Base-by-base conservation (phyloP, 768 basidiomycete species). In the Russula ochroleuca region DNA sequence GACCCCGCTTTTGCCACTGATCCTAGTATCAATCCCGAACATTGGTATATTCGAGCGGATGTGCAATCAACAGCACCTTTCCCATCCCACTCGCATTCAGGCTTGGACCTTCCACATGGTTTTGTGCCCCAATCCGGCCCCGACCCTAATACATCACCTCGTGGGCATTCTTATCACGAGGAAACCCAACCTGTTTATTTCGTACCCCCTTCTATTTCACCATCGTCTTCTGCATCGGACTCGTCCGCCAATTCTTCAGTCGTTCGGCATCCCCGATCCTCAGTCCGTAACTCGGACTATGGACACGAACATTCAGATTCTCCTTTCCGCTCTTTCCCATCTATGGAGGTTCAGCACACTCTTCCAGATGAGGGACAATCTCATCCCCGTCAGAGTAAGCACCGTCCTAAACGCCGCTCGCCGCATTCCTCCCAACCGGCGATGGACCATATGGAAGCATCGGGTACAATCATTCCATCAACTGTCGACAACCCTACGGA, bases 1-100 rank as follows among this genome's bases (percentile, higher is more conserved):
- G 75, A 76, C 60, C 75, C 74, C 38, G 75, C 75, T 14, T 76
- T 76, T 68, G 73, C 75, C 28, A 55, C 61, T 43, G 73, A 75
- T 68, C 74, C 74, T n/a, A 66, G 62, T 38, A 51, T 49, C 35
- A 74, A 76, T 61, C 75, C 72, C 8, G 61, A 73, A 52, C 70
- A 73, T 25, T 64, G 59, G 63, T 51, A 50, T 37, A 31, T 11
- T 33, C 43, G 8, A 5, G 28, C 21, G 47, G 52, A 61, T 49
- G 33, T 14, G 31, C 64, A 45, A 47, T 37, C 59, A 17, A 10
- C 33, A 0, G 25, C 54, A 6, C 41, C 54, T 45, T 51, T 45
- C 54, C 59, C 63, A 15, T 0, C 48, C 15, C 59, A 40, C 33
- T 61, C 64, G 9, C 28, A 65, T 51, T 61, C 64, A 21, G 23